Evolutionary conservation across 192 early-diverging fungal genomes (phyloP), one percentile per base, ranked within the genome.

Genomic region (Geosiphon pyriformis): DNA sequence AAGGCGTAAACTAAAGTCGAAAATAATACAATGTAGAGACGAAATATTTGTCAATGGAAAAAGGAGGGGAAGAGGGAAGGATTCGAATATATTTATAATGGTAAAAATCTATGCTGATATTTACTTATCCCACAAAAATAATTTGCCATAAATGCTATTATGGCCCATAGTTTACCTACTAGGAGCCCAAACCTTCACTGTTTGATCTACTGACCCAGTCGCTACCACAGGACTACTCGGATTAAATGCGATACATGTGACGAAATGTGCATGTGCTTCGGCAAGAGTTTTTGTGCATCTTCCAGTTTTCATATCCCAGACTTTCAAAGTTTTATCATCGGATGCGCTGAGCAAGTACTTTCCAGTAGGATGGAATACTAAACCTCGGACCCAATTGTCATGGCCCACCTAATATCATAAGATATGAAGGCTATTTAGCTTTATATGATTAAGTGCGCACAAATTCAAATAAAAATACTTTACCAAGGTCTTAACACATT

Each of bases 351-450:
- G 65, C 2, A 98, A 71, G 62, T 80, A 88, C 65, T 91, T 92
- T 34, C 91, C 94, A 49, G 80, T 86, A 0, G 94, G 89, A 54
- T 93, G 90, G 68, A 94, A 86, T 0, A 83, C 83, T 46, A 97
- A 72, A 35, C 87, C 90, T 37, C 94, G 87, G 11, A 96, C 84
- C 94, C 94, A 96, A 70, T 93, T 94, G 53, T 96, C 93, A 69
- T 96, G 94, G 11, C 94, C 93, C 29, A 82, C 74, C 88, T 90
- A 61, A 18, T 50, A n/a, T n/a, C 23, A 70, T 57, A 30, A 49
- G 20, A 53, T 52, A 56, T 34, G n/a, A n/a, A n/a, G n/a, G n/a
- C n/a, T n/a, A n/a, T n/a, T n/a, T n/a, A n/a, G n/a, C n/a, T n/a
- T n/a, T n/a, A n/a, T n/a, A n/a, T n/a, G n/a, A n/a, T n/a, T n/a